Conservation (phyloP, 2,329 filamentous ascomycete genomes). For the Myrmaecium sp. region DNA sequence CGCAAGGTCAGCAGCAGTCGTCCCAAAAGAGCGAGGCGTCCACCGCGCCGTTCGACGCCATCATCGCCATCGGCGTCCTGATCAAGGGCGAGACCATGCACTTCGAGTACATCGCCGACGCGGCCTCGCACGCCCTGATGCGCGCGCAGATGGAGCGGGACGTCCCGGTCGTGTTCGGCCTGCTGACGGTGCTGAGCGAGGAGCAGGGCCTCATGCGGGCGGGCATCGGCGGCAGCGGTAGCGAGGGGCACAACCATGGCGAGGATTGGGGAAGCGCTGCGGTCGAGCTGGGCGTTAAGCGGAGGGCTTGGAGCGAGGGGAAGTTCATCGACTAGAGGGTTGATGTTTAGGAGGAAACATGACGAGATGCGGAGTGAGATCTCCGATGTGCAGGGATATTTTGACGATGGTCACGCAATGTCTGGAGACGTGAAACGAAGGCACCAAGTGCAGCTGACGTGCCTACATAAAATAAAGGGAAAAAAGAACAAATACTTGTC, state of each 20-base stretch:
- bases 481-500: no score
- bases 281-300: constrained; percentile 84
- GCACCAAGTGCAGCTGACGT: no score
- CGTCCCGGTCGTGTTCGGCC: constrained; percentile 78
- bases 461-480: no score
- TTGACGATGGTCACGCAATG: no score
- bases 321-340: constrained; percentile 30
- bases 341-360: no score
- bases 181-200: constrained; percentile 77
- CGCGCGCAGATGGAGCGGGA: constrained; percentile 78
- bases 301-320: constrained; percentile 65
- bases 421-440: no score
- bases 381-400: no score
- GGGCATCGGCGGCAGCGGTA: constrained; percentile 39
- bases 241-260: constrained; percentile 70
- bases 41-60: constrained; percentile 65
- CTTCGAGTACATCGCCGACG: constrained; percentile 95
- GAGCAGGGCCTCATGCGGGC: constrained; percentile 76
- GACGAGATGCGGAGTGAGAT: no score
- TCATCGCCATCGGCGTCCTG: constrained; percentile 87
- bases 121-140: constrained; percentile 86
- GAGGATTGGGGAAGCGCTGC: constrained; percentile 92
- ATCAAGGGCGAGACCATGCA: constrained; percentile 99
- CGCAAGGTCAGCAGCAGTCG: no score
- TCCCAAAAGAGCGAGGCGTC: constrained; percentile 16